phyloP scores from a whole-genome alignment of 495 filamentous ascomycete species.

The Durotheca rogersii region DNA sequence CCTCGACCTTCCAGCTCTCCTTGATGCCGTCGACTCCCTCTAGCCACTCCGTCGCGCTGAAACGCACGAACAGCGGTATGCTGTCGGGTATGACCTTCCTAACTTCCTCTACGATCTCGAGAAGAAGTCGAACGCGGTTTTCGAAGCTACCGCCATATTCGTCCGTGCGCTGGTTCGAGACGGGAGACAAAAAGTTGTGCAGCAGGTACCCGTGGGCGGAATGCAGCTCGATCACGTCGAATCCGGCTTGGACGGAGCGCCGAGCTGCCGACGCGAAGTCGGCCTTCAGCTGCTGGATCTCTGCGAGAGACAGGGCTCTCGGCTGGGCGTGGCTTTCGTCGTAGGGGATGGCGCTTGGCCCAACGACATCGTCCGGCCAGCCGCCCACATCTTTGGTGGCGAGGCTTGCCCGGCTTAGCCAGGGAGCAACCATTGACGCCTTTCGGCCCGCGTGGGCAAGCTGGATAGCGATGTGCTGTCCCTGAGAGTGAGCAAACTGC shows the following conservation, averaged over 20 bases:
- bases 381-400: slow-evolving; percentile 52
- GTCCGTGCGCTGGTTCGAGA: slow-evolving; percentile 59
- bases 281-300: slow-evolving; percentile 50
- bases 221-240: slow-evolving; percentile 58
- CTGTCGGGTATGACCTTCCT: slow-evolving; percentile 50
- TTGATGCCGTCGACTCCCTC: slow-evolving; percentile 44
- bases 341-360: slow-evolving; percentile 48
- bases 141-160: slow-evolving; percentile 59
- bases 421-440: slow-evolving; percentile 55
- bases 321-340: slow-evolving; percentile 41
- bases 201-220: slow-evolving; percentile 60
- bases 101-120: slow-evolving; percentile 50
- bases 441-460: slow-evolving; percentile 77
- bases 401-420: slow-evolving; percentile 25
- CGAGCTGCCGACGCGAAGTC: slow-evolving; percentile 54
- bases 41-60: slow-evolving; percentile 67
- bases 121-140: slow-evolving; percentile 54
- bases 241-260: slow-evolving; percentile 54
- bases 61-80: slow-evolving; percentile 63
- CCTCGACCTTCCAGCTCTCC: slow-evolving; percentile 55
- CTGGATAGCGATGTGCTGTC: slow-evolving; percentile 71
- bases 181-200: slow-evolving; percentile 59
- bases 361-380: slow-evolving; percentile 67
- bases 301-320: slow-evolving; percentile 51
- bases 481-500: slow-evolving; percentile 69